phyloP scores from a whole-genome alignment of 2,329 filamentous ascomycete species.

The Dryadomyces sulphureus region DNA sequence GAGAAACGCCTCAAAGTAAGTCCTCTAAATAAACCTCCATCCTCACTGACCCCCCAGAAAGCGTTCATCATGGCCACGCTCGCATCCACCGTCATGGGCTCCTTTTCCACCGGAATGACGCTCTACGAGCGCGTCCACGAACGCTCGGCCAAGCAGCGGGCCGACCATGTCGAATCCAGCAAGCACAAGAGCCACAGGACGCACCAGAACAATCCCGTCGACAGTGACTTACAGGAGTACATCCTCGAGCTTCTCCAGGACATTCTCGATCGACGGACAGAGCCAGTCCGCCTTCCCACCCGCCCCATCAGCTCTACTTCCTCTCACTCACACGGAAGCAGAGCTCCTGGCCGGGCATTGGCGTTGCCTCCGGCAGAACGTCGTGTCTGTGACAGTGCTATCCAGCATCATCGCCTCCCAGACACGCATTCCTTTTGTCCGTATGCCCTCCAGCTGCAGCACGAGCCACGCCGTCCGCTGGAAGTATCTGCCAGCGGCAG shows the following conservation, averaged over 20 bases:
- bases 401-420: constrained; percentile 9
- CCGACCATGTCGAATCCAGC: constrained; percentile 18
- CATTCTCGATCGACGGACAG: constrained; percentile 13
- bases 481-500: constrained; percentile 11
- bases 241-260: constrained; percentile 23
- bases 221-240: constrained; percentile 21
- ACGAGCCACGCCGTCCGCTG: constrained; percentile 10
- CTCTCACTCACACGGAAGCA: constrained; percentile 19
- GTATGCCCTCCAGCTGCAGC: constrained; percentile 18
- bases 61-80: constrained; percentile 24
- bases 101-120: constrained; percentile 21
- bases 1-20: constrained; percentile 20
- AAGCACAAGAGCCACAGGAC: background rate
- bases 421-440: constrained; percentile 16
- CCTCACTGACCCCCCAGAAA: constrained; percentile 14
- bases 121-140: constrained; percentile 22
- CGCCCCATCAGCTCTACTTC: constrained; percentile 15
- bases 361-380: no score
- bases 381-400: no score
- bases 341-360: no score
- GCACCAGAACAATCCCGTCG: background rate
- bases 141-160: constrained; percentile 17
- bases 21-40: background rate
- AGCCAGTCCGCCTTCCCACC: no score
- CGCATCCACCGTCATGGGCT: constrained; percentile 22